Conservation (phyloP, 208 protist genomes). For the Lotmaria passim region DNA sequence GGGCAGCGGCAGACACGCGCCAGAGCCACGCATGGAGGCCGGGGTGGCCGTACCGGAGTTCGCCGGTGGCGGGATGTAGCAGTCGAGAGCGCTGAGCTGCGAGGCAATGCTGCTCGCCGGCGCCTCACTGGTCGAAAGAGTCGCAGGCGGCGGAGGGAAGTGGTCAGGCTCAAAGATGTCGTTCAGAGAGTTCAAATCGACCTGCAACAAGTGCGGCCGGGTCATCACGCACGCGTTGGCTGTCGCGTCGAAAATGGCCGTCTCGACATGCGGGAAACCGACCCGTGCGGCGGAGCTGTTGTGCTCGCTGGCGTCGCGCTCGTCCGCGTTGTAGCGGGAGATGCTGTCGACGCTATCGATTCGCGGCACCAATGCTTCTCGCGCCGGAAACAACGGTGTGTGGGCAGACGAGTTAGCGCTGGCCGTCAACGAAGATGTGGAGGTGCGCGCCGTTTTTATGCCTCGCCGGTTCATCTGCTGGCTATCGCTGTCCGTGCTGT, state of each 20-base stretch:
- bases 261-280: conserved; percentile 12
- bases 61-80: background rate
- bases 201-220: no score
- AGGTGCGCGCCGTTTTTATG: background rate
- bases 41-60: conserved; percentile 18
- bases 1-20: background rate
- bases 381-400: conserved; percentile 1
- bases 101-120: conserved; percentile 5
- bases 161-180: background rate
- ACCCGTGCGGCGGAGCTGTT: background rate
- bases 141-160: background rate
- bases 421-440: conserved; percentile 7
- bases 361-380: background rate
- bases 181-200: background rate
- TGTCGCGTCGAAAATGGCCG: conserved; percentile 25
- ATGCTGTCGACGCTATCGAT: background rate
- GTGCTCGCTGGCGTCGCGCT: background rate
- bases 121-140: background rate
- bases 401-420: conserved; percentile 6
- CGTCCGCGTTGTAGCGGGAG: background rate
- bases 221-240: background rate
- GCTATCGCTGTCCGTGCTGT: conserved; percentile 12
- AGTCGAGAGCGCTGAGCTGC: conserved; percentile 13
- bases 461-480: background rate
- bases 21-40: background rate